phyloP scores from a whole-genome alignment of 305 asterid genomes.

The Striga hermonthica region DNA sequence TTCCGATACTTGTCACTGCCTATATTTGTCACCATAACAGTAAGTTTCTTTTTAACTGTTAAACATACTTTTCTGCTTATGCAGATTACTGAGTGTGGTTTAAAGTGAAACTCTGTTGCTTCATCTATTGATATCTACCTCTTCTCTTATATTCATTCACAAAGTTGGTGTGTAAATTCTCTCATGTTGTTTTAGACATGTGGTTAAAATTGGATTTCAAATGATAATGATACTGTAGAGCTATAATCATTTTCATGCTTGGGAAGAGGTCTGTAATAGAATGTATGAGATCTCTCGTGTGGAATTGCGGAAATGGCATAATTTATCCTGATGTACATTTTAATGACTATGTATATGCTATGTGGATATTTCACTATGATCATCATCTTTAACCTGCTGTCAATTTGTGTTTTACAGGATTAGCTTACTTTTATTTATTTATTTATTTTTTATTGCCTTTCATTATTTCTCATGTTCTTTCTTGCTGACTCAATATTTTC shows the following conservation, averaged over 20 bases:
- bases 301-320: too few species aligned
- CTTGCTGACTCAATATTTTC: slow-evolving; percentile 4
- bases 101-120: slow-evolving; percentile 8
- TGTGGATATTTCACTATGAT: neutral
- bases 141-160: neutral
- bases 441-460: neutral
- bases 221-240: too few species aligned
- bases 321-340: neutral
- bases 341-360: neutral
- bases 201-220: neutral
- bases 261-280: neutral
- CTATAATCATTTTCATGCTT: too few species aligned
- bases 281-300: too few species aligned
- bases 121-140: slow-evolving; percentile 7
- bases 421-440: neutral
- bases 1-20: slow-evolving; percentile 83
- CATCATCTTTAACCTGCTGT: slow-evolving; percentile 11
- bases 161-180: neutral
- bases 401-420: slow-evolving; percentile 4
- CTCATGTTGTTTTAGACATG: neutral
- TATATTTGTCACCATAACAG: slow-evolving; percentile 85
- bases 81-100: neutral
- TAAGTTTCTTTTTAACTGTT: slow-evolving; percentile 36
- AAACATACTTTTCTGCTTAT: neutral
- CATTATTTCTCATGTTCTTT: neutral